Base-by-base conservation (phyloP, 2,329 filamentous ascomycete species). In the Colletotrichum australisinense region DNA sequence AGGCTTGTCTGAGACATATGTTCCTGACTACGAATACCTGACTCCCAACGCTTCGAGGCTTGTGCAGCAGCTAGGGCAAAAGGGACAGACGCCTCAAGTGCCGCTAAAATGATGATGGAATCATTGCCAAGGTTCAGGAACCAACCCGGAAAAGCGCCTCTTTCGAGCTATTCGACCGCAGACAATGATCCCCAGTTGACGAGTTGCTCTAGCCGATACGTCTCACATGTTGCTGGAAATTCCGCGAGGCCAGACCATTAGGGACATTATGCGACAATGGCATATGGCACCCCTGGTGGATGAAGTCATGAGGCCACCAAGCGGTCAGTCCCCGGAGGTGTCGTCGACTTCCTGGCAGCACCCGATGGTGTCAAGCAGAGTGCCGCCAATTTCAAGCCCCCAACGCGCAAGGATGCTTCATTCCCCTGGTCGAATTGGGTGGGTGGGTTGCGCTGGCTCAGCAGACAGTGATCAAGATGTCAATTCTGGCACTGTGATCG, bases 1-100 rank as follows among this genome's bases (percentile, higher is more conserved):
- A 67, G 49, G 72, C 72, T 63, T 68, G 68, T 74, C 63, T 72
- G 68, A 68, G 72, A 68, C 72, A 74, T 19, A 35, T 74, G 68
- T 74, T 74, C 72, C 72, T 74, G 72, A 72, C 72, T 72, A 74
- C 38, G 42, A 19, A 49, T 42, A 42, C 42, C 42, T 49, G 42
- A 49, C 72, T 67, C 57, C 72, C 68, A 74, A 72, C 55, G 69
- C 68, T 46, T 63, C 26, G 30, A 72, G 70, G 67, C 60, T 58
- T 60, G 65, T 69, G 60, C 53, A 42, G 60, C 53, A 55, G 70
- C 65, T 46, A 60, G 55, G 38, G 55, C 42, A 30, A 24, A 72
- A 26, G 60, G n/a, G 60, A 65, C 53, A 8, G 22, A n/a, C 57
- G 66, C 59, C 60, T 59, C 70, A 28, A 60, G 70, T 26, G 59